phyloP scores from a whole-genome alignment of 176 grass and related monocot genomes.

The Hyparrhenia diplandra region DNA sequence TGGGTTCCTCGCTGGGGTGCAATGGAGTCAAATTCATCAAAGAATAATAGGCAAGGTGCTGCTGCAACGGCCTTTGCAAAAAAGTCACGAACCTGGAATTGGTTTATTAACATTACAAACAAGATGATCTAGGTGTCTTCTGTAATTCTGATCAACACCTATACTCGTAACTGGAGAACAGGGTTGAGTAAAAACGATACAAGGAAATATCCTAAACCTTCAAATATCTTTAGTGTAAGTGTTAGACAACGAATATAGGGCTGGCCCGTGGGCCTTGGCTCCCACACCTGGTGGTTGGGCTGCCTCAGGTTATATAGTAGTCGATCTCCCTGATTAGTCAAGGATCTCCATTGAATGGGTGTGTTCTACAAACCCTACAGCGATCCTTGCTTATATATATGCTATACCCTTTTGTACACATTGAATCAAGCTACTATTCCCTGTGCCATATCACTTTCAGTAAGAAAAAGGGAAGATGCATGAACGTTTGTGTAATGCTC shows the following conservation, averaged over 20 bases:
- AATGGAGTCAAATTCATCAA: conserved; percentile 97
- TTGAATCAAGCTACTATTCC: too few relatives aligned
- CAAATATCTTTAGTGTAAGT: conserved; percentile 16
- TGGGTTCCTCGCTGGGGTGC: conserved; percentile 86
- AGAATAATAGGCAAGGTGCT: conserved; percentile 89
- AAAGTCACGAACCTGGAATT: conserved; percentile 81
- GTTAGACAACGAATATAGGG: too few relatives aligned
- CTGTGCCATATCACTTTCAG: too few relatives aligned
- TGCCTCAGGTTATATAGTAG: too few relatives aligned
- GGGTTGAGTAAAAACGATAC: not conserved
- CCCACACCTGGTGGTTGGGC: too few relatives aligned
- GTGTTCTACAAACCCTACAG: too few relatives aligned
- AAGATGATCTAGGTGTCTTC: conserved; percentile 11
- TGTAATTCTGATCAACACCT: conserved; percentile 5
- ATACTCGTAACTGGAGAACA: conserved; percentile 14
- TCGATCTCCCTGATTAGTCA: too few relatives aligned
- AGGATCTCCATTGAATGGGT: too few relatives aligned
- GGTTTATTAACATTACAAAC: conserved; percentile 34
- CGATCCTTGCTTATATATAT: too few relatives aligned
- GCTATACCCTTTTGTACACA: too few relatives aligned
- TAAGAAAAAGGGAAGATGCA: conserved; percentile 9
- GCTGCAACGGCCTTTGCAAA: conserved; percentile 87
- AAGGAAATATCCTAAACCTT: conserved; percentile 26
- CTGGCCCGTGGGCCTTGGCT: too few relatives aligned
- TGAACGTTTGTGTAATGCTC: not conserved